Base-by-base conservation (phyloP, 805 yeast genomes). In the Lachancea lanzarotensis region DNA sequence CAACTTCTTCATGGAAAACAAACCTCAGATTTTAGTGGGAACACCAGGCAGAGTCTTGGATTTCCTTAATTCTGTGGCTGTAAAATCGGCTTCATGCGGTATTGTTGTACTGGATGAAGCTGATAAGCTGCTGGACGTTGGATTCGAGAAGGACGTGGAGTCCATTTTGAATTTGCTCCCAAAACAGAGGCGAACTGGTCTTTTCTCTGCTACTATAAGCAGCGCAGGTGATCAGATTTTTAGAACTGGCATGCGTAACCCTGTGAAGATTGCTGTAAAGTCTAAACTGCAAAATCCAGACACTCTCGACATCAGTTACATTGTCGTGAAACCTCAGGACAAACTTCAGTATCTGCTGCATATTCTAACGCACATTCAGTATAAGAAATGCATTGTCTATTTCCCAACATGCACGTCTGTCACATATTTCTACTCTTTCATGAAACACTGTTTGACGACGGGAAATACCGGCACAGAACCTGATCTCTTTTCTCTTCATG, bases 21-120 rank as follows among this genome's bases (percentile, higher is more conserved):
- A 68, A 48, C 91, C 96, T 0, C 90, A 85, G 34, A 78, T 93
- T 22, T 52, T 93, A 15, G 78, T 93, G 10, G 96, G 95, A 0
- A 93, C 98, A 0, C 98, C 98, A 0, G 98, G 98, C 4, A 74
- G 98, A 54, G 59, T 86, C 19, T 62, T 81, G 13, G 97, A 93
- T 49, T 81, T 93, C 55, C 59, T 90, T 17, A 67, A 76, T 10
- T 52, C 59, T 7, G 74, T 84, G 7, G 66, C 73, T 13, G 83
- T 89, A 3, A 77, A 76, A 50, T 74, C 88, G 0, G 66, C 68
- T 3, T 72, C 83, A 3, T 73, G 89, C 41, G 95, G 87, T 52
- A 75, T 84, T 32, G 73, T 86, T 11, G 81, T 93, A 3, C 62
- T 93, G 34, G 98, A 93, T 63, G 98, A 93, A 66, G 98, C 98